A percentile compares a stretch with the other conserved stretches of the same genome.
Evolutionary conservation across 495 filamentous ascomycete species (phyloP).

Genomic region (Podospora fimiseda): DNA sequence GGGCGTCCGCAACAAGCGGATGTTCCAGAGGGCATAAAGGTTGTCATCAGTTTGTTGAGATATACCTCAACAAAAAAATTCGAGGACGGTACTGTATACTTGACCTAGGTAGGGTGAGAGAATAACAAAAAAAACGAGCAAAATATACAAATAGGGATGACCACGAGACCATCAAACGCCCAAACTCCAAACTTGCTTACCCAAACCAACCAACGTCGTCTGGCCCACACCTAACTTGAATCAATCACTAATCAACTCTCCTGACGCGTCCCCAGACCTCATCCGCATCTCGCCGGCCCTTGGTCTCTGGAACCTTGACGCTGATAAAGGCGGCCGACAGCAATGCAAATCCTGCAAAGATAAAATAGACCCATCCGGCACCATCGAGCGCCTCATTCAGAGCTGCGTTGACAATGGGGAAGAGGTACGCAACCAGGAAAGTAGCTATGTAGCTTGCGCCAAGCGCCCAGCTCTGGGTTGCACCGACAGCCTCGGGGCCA

Average conservation of each 20-base stretch:
- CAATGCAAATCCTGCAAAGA: conserved; percentile 70
- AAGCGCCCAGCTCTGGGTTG: conserved; percentile 76
- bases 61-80: no score
- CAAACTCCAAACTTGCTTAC: conserved; percentile 2
- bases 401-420: conserved; percentile 72
- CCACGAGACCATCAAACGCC: neutral
- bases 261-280: conserved; percentile 79
- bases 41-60: no score
- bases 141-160: neutral
- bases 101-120: neutral
- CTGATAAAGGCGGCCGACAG: conserved; percentile 61
- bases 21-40: conserved; percentile 21
- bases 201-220: neutral
- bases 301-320: conserved; percentile 74
- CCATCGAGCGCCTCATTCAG: conserved; percentile 55
- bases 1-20: conserved; percentile 37
- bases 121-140: conserved; percentile 1
- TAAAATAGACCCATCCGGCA: conserved; percentile 76
- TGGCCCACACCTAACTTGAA: neutral
- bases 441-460: conserved; percentile 88
- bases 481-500: conserved; percentile 78
- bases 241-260: conserved; percentile 41
- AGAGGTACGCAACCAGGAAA: conserved; percentile 87
- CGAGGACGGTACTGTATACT: neutral
- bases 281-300: conserved; percentile 69